Conservation (phyloP, 306 rosid species). For the Herpetospermum pedunculosum region DNA sequence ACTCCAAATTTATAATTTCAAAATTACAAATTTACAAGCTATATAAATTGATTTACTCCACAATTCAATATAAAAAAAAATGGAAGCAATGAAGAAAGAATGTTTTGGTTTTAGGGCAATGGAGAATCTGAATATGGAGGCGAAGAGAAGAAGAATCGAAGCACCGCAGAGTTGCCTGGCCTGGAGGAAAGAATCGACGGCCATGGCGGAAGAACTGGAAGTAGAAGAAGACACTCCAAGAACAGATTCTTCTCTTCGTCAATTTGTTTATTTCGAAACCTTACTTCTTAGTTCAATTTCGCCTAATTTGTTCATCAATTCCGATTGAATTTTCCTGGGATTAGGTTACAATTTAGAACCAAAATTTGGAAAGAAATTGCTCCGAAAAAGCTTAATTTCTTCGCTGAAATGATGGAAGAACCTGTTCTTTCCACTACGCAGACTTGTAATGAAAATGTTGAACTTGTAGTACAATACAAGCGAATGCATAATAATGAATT, state of each 20-base stretch:
- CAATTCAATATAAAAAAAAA: no score
- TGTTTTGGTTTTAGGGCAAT: neutral
- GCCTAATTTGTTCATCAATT: neutral
- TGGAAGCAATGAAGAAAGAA: no score
- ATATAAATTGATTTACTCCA: no score
- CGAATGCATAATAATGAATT: neutral
- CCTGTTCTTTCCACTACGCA: neutral
- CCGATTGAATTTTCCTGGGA: neutral
- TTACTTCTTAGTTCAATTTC: neutral
- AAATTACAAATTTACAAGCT: no score
- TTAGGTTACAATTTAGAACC: no score
- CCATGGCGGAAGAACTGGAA: conserved; percentile 1
- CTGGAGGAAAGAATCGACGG: conserved; percentile 2
- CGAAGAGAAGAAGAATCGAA: neutral
- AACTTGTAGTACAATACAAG: neutral
- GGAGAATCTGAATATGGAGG: neutral
- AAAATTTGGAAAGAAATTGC: neutral
- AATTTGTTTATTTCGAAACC: neutral
- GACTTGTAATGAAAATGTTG: neutral
- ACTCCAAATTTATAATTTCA: no score
- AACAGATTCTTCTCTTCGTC: neutral
- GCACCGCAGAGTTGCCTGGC: neutral
- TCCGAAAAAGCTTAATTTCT: neutral
- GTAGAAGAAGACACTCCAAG: conserved; percentile 1
- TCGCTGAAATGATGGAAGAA: neutral